Conservation (phyloP, 75 land plant genomes). For the Cunninghamia lanceolata region DNA sequence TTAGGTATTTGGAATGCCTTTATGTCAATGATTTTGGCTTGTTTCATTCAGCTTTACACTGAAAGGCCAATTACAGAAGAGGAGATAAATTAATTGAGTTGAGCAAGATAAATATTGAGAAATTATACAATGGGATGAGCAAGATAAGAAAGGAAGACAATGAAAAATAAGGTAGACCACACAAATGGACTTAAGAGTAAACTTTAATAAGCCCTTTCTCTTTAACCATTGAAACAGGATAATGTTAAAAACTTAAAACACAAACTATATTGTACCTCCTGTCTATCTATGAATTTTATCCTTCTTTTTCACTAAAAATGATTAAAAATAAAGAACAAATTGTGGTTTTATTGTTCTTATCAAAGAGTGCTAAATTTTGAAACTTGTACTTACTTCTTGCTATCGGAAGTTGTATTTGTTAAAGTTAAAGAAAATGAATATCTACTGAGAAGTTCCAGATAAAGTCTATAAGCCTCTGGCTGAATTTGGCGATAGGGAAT, state of each 20-base stretch:
- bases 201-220: no score
- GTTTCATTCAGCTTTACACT: no score
- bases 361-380: slow-evolving; percentile 1
- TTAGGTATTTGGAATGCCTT: no score
- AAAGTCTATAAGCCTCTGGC: slow-evolving; percentile 60
- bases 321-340: not conserved
- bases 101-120: no score
- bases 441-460: slow-evolving; percentile 54
- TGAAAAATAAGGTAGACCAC: no score
- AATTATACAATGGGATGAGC: no score
- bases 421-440: slow-evolving; percentile 37
- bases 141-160: no score
- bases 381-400: slow-evolving; percentile 12
- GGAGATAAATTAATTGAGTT: no score
- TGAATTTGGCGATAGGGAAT: slow-evolving; percentile 51
- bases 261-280: not conserved
- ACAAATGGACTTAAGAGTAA: no score
- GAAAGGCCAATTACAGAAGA: no score
- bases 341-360: not conserved
- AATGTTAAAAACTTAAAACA: not conserved
- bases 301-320: not conserved
- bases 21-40: no score
- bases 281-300: not conserved
- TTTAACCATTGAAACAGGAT: not conserved
- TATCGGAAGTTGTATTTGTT: slow-evolving; percentile 12